These are phyloP conservation scores for Pseudomassariella vexata DNA, from an alignment of 2,329 filamentous ascomycete genomes.

Conservation along the genomic window DNA sequence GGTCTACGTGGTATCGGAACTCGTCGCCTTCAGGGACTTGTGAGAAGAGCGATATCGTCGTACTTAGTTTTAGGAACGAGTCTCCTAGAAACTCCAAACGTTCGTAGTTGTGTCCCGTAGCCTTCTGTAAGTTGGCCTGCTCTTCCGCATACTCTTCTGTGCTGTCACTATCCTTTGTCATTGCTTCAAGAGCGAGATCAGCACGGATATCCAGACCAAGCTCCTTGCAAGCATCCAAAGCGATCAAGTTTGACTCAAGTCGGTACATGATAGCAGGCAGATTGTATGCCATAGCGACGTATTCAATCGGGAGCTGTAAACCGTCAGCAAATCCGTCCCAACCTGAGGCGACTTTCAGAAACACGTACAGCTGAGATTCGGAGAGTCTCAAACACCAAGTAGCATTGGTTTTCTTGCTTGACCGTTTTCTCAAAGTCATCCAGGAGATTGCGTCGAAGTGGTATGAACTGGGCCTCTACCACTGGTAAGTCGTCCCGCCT, in stretches of 20 bases:
- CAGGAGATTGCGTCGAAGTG: constrained; percentile 77
- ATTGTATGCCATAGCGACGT: constrained; percentile 68
- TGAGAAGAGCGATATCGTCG: constrained; percentile 79
- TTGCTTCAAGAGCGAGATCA: constrained; percentile 72
- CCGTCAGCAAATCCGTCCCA: background rate
- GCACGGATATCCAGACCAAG: constrained; percentile 61
- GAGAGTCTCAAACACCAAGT: constrained; percentile 71
- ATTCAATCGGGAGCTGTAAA: constrained; percentile 56
- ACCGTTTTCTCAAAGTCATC: constrained; percentile 57
- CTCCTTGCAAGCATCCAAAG: constrained; percentile 64
- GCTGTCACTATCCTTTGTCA: constrained; percentile 90
- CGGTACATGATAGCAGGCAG: constrained; percentile 83
- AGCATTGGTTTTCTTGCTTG: constrained; percentile 46
- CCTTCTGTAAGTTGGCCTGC: constrained; percentile 68
- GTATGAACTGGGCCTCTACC: constrained; percentile 65
- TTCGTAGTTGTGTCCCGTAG: constrained; percentile 95
- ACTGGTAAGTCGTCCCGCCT: constrained; percentile 75
- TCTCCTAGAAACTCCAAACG: constrained; percentile 91
- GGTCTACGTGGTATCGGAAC: constrained; percentile 80
- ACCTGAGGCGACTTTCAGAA: constrained; percentile 11
- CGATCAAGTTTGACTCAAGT: constrained; percentile 75
- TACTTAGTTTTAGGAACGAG: constrained; percentile 92
- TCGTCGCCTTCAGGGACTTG: constrained; percentile 73
- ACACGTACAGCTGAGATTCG: constrained; percentile 66
- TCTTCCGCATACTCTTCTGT: constrained; percentile 64